These are phyloP conservation scores for Coffea humblotiana DNA, from an alignment of 305 asterid genomes.

Conservation along the genomic window DNA sequence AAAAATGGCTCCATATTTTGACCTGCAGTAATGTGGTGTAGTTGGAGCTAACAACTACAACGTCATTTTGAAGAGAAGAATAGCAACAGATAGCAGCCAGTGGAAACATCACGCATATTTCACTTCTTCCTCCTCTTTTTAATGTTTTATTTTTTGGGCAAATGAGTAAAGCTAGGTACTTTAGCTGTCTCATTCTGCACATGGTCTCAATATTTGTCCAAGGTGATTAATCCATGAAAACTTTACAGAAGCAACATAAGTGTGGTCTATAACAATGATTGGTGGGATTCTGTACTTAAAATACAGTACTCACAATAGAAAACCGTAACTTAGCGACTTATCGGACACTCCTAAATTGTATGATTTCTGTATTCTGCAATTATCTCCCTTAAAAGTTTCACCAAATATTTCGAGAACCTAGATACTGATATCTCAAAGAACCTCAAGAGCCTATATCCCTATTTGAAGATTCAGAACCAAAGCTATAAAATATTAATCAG, in stretches of 20 bases:
- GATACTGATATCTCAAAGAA: background rate
- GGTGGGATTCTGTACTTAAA: background rate
- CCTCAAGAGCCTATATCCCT: background rate
- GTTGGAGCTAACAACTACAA: slow-evolving; percentile 14
- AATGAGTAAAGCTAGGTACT: background rate
- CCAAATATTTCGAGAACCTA: background rate
- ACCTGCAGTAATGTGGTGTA: slow-evolving; percentile 49
- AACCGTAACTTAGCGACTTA: background rate
- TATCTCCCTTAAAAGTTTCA: background rate
- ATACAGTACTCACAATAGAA: background rate
- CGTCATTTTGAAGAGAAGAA: background rate
- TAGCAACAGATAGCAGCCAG: background rate
- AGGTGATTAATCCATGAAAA: background rate
- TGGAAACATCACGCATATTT: background rate
- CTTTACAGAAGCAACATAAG: background rate
- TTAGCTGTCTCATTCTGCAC: background rate
- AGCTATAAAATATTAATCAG: background rate
- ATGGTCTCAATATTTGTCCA: background rate
- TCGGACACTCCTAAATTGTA: background rate
- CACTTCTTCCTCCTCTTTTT: no score
- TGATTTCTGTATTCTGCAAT: background rate
- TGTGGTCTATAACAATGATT: background rate
- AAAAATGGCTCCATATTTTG: slow-evolving; percentile 48
- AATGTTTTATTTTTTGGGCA: background rate
- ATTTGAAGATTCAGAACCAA: background rate